These are phyloP conservation scores for Phytopythium sindhum DNA, from an alignment of 352 stramenopile genomes.

Conservation along the genomic window DNA sequence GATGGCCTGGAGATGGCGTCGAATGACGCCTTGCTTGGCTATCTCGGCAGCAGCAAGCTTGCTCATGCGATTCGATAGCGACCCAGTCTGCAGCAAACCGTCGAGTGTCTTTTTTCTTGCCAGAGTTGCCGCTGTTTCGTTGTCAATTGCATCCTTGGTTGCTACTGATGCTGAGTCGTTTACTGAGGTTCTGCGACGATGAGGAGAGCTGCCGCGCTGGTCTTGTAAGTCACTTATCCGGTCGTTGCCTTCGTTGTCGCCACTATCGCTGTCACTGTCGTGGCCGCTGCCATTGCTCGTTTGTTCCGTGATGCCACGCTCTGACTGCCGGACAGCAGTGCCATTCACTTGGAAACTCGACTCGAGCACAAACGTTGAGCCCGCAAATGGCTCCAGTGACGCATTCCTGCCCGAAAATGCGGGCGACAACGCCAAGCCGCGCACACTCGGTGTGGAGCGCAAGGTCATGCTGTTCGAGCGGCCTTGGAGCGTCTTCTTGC, in stretches of 20 bases:
- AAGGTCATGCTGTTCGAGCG: slow-evolving; percentile 11
- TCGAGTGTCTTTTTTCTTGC: slow-evolving; percentile 49
- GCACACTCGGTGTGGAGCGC: not conserved
- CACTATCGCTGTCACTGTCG: slow-evolving; percentile 1
- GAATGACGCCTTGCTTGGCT: slow-evolving; percentile 36
- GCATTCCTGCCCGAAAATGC: slow-evolving; percentile 12
- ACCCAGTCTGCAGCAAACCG: slow-evolving; percentile 26
- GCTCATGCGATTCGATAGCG: slow-evolving; percentile 16
- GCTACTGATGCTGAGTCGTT: slow-evolving; percentile 3
- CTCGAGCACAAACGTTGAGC: slow-evolving; percentile 23
- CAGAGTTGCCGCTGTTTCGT: slow-evolving; percentile 8
- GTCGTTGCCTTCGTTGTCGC: not conserved
- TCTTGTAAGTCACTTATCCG: not conserved
- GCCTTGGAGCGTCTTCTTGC: slow-evolving; percentile 17
- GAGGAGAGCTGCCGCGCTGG: not conserved
- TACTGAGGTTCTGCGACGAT: slow-evolving; percentile 1
- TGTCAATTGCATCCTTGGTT: not conserved
- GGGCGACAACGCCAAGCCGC: slow-evolving; percentile 8
- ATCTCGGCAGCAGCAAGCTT: slow-evolving; percentile 35
- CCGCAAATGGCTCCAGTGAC: slow-evolving; percentile 7
- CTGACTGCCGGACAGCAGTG: not conserved
- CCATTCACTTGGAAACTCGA: slow-evolving; percentile 10
- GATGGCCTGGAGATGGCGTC: slow-evolving; percentile 39
- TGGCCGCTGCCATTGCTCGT: not conserved
- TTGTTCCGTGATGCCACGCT: not conserved